Evolutionary conservation across 2,329 filamentous ascomycete genomes (phyloP).

Genomic region (Cladorrhinum sp.): DNA sequence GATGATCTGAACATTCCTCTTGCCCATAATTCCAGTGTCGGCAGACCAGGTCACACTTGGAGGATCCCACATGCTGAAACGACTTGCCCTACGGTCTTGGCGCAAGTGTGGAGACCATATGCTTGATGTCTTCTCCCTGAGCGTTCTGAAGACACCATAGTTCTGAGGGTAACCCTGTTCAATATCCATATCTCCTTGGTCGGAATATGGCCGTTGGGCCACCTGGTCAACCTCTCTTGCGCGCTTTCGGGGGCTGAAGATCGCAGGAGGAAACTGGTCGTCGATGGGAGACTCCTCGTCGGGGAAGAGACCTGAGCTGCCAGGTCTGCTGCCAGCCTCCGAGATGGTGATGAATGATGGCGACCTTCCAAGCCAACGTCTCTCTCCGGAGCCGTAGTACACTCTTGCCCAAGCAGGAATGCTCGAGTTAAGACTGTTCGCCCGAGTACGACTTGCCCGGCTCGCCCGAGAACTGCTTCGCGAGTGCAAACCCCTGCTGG

Average conservation of each 20-base stretch:
- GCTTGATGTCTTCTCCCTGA: conserved; percentile 50
- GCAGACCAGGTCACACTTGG: conserved; percentile 66
- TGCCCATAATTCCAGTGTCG: conserved; percentile 59
- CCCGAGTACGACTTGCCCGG: background rate
- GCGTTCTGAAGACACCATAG: conserved; percentile 31
- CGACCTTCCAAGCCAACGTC: conserved; percentile 46
- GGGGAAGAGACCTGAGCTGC: conserved; percentile 43
- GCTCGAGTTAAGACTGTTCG: conserved; percentile 44
- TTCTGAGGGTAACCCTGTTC: conserved; percentile 30
- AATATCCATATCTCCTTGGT: conserved; percentile 45
- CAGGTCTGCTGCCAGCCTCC: conserved; percentile 45
- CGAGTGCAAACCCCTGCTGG: conserved; percentile 53
- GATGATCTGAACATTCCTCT: conserved; percentile 70
- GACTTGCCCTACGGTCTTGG: conserved; percentile 57
- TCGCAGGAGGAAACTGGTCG: conserved; percentile 45
- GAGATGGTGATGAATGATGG: conserved; percentile 48
- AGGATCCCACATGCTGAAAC: conserved; percentile 67
- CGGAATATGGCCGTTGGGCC: conserved; percentile 30
- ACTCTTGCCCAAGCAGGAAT: conserved; percentile 59
- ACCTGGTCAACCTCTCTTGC: conserved; percentile 37
- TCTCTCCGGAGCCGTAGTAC: conserved; percentile 69
- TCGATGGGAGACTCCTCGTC: conserved; percentile 50
- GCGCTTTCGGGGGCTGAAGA: conserved; percentile 46
- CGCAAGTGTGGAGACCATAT: conserved; percentile 74
- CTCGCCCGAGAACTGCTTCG: conserved; percentile 40